A percentile compares a stretch with the other conserved stretches of the same genome.
Conservation (phyloP, 2,329 filamentous ascomycete species). For the Fusarium compactum region DNA sequence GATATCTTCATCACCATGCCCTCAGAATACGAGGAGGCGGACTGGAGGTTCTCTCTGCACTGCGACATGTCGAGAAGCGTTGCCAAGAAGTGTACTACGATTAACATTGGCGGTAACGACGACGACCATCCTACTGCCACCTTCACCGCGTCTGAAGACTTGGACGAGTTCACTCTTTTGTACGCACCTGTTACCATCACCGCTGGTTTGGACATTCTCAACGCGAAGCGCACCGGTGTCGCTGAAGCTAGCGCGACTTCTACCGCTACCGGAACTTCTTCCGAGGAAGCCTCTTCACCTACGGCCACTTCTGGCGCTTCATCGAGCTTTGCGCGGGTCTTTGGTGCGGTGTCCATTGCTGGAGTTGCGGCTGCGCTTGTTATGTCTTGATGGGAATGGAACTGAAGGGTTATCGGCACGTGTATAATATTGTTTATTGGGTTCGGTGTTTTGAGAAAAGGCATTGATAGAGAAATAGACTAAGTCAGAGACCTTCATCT, state of each 20-base stretch:
- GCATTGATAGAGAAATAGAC: background rate
- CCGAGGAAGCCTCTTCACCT: background rate
- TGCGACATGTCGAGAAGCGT: conserved; percentile 19
- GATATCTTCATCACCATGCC: conserved; percentile 21
- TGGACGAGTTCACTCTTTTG: background rate
- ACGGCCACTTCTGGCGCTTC: conserved; percentile 1
- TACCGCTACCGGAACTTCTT: background rate
- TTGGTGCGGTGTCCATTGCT: conserved; percentile 7
- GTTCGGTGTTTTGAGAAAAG: background rate
- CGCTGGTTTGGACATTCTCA: conserved; percentile 17
- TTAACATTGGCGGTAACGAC: conserved; percentile 15
- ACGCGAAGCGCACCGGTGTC: conserved; percentile 15
- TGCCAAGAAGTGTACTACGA: conserved; percentile 3
- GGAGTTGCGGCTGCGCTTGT: conserved; percentile 3
- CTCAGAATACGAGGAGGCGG: background rate
- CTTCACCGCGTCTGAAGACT: background rate
- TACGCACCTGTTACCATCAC: conserved; percentile 7
- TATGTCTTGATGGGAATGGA: background rate
- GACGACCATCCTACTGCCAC: conserved; percentile 10
- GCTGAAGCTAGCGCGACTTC: background rate
- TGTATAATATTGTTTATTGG: background rate
- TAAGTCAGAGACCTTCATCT: background rate
- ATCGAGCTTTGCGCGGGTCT: background rate
- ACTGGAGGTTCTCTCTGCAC: conserved; percentile 18
- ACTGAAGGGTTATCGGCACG: background rate